A percentile compares a stretch with the other conserved stretches of the same genome.
Evolutionary conservation across 345 rosid genomes (phyloP).

Genomic region (Populus deltoides): DNA sequence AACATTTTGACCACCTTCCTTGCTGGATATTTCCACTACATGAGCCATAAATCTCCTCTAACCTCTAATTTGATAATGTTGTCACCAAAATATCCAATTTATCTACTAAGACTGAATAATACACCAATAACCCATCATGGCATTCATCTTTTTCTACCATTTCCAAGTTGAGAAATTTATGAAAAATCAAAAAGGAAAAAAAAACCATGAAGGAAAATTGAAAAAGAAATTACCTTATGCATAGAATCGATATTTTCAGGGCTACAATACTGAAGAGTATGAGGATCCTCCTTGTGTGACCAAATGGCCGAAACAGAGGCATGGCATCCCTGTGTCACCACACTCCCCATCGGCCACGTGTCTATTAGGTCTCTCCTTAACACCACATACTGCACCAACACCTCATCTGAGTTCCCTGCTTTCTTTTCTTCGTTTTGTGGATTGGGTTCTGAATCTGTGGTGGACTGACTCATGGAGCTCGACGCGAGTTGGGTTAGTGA

Average conservation of each 20-base stretch:
- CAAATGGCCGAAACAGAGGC: constrained; percentile 84
- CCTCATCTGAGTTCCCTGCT: constrained; percentile 36
- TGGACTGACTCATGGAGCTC: constrained; percentile 42
- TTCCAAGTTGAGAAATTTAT: not conserved
- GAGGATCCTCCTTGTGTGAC: constrained; percentile 62
- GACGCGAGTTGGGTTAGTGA: constrained; percentile 4
- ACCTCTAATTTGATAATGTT: too few species aligned
- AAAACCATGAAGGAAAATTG: not conserved
- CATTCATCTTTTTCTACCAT: too few species aligned
- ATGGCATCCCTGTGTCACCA: constrained; percentile 94
- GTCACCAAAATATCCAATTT: too few species aligned
- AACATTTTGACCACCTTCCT: too few species aligned
- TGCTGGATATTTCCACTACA: too few species aligned
- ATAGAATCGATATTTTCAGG: constrained; percentile 63
- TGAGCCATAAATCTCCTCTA: too few species aligned
- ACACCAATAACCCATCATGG: too few species aligned
- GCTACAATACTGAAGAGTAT: constrained; percentile 62
- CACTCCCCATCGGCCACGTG: constrained; percentile 89
- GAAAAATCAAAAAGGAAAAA: too few species aligned
- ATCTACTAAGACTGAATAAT: too few species aligned
- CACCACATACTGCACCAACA: constrained; percentile 78
- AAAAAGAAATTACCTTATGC: constrained; percentile 58
- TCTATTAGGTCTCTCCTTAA: constrained; percentile 85
- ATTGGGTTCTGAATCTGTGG: constrained; percentile 12
- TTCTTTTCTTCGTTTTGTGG: constrained; percentile 18